Percentiles rank a stretch among this genome's conserved stretches.
These are phyloP conservation scores for Omphalea diandra DNA, from an alignment of 441 rosid genomes.

Conservation along the genomic window DNA sequence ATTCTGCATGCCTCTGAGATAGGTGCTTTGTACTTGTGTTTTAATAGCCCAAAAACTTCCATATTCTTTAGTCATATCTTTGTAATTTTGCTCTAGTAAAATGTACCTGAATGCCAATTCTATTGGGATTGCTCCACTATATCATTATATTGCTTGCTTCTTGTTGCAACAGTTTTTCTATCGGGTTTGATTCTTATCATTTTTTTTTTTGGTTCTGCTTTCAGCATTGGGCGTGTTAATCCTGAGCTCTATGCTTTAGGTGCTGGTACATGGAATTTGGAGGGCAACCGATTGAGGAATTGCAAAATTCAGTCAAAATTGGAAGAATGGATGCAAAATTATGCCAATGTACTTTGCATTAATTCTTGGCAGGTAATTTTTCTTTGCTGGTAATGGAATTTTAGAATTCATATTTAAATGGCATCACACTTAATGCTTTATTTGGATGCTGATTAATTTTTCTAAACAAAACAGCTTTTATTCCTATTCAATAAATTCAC, in stretches of 20 bases:
- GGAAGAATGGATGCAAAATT: conserved; percentile 63
- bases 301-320: conserved; percentile 32
- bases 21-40: neutral
- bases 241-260: conserved; percentile 93
- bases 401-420: neutral
- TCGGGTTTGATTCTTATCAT: neutral
- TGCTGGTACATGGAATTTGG: conserved; percentile 58
- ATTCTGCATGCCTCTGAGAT: neutral
- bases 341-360: conserved; percentile 69
- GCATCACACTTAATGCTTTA: neutral
- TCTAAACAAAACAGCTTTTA: too few relatives aligned
- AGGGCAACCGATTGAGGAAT: conserved; percentile 24
- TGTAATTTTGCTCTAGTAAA: neutral
- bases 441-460: neutral
- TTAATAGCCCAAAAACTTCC: neutral
- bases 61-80: neutral
- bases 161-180: neutral
- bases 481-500: too few relatives aligned
- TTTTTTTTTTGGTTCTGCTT: conserved; percentile 12
- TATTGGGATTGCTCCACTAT: neutral
- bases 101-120: neutral
- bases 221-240: conserved; percentile 91
- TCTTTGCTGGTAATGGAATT: neutral
- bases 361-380: conserved; percentile 92
- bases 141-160: neutral